Percentiles rank a stretch among this genome's conserved stretches.
These are phyloP conservation scores for Penicillium olsonii DNA, from an alignment of 2,329 filamentous ascomycete species.

Conservation along the genomic window DNA sequence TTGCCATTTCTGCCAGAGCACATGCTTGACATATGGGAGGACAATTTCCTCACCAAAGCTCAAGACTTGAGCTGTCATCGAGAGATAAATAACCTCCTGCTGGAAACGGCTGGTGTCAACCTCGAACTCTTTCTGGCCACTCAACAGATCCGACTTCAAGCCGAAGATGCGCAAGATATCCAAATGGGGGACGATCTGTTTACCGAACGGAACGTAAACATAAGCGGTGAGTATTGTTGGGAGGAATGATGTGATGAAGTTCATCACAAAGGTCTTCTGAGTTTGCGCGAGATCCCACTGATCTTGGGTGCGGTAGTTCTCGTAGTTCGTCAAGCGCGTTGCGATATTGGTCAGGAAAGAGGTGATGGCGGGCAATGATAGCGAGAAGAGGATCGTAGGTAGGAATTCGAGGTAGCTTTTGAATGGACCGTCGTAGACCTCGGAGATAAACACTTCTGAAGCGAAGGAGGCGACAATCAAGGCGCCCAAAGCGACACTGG, in stretches of 20 bases:
- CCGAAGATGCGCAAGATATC: constrained; percentile 72
- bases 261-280: constrained; percentile 91
- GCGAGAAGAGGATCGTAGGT: constrained; percentile 83
- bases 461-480: constrained; percentile 86
- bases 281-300: constrained; percentile 81
- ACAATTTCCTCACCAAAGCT: constrained; percentile 82
- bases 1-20: constrained; percentile 70
- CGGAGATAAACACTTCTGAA: constrained; percentile 92
- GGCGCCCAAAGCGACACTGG: constrained; percentile 70
- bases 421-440: constrained; percentile 86
- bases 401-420: constrained; percentile 83
- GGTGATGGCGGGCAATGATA: constrained; percentile 76
- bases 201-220: constrained; percentile 89
- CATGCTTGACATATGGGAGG: constrained; percentile 80
- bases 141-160: constrained; percentile 24
- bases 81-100: constrained; percentile 94
- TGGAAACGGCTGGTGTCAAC: constrained; percentile 82
- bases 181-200: constrained; percentile 79
- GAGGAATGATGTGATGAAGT: constrained; percentile 94
- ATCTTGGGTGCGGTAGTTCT: constrained; percentile 90
- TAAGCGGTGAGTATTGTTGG: constrained; percentile 92
- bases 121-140: constrained; percentile 62
- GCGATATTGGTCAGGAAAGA: constrained; percentile 75
- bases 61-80: constrained; percentile 89
- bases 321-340: constrained; percentile 73